Evolutionary conservation across 192 early-diverging fungal species (phyloP), one percentile per base, ranked within the genome.

Genomic region (Gaertneriomyces semiglobifer): DNA sequence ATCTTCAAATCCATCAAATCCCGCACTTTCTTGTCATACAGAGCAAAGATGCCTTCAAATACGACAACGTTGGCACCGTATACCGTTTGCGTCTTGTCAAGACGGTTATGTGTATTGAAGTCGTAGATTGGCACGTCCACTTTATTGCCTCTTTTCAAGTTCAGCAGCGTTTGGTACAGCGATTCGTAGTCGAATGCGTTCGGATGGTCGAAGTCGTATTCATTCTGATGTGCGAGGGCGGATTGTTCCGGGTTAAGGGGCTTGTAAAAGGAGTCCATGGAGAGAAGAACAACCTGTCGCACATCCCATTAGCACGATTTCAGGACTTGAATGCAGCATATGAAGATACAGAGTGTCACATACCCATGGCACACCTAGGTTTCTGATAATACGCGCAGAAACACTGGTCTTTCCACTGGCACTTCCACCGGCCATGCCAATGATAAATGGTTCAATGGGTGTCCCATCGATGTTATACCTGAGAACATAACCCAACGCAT

Each of bases 251-350:
- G 82, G 14, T 81, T 88, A 69, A 98, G 81, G 16, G 80, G 72
- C 61, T 91, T 93, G 80, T 98, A 98, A 71, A 95, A 98, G 8
- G 92, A 93, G 74, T 98, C 96, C 94, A 96, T 98, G 61, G 88
- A 93, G 53, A 98, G 55, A 45, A 96, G 81, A 7, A 92, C 89
- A 1, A 95, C 92, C 92, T 79, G 51, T n/a, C 20, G 2, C 25
- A 33, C 25, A 33, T 33, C 25, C 25, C 25, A 33, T 33, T 0
- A 33, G 1, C 25, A 33, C 25, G 1, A 33, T 33, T 33, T 33
- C 25, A 33, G 25, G 2, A 33, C 25, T 33, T 2, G 2, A 33
- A 33, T 33, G 25, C 25, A 33, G 2, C 25, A 33, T 2, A 33
- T 33, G 25, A 33, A 33, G 25, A 33, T 33, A 2, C 7, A 12